Evolutionary conservation across 2,329 filamentous ascomycete genomes (phyloP), one percentile per base, ranked within the genome.

Genomic region (Sphaerulina vaccinii): DNA sequence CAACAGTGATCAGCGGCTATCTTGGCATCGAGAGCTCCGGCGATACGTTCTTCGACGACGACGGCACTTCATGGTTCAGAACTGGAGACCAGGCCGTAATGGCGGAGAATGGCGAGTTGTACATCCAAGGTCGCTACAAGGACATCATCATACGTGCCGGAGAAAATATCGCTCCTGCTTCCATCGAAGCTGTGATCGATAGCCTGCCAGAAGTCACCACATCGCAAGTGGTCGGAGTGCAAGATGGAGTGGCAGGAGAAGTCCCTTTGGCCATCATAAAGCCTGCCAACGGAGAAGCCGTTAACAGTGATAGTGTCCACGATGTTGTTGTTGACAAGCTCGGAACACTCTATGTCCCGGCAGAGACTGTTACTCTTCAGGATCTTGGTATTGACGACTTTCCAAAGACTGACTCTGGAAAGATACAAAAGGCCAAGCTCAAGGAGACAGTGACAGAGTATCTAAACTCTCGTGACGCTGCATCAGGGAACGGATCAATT

Each of bases 121-220:
- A 27, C 8, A 29, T 57, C 3, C 8, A 47, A 5, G 56, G 58
- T 3, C 35, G 58, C 39, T 60, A 56, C 43, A 60, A 58, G 27
- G 53, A 60, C 10, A 19, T 57, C 16, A 58, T 60, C 51, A 60
- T 58, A 15, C 40, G 56, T 23, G 52, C 44, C 19, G 58, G 56
- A 11, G 51, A 55, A 33, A 55, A 56, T 19, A 58, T 60, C 9
- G 49, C 53, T 13, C 56, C 58, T 4, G 45, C 43, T 19, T 43
- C 57, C 3, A 50, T 59, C 27, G 58, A 59, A 40, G 37, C 47
- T 8, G n/a, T 39, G 23, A 11, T 46, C 40, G 18, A 44, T 29
- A 11, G 3, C 4, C 5, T 23, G 9, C 22, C 32, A 11, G 29
- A 52, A 15, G 37, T 49, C 13, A 18, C 9, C 1, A 39, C 18